Percentiles rank a stretch among this genome's conserved stretches.
These are phyloP conservation scores for Batrachochytrium dendrobatidis DNA, from an alignment of 371 early-diverging fungal genomes.

Conservation along the genomic window DNA sequence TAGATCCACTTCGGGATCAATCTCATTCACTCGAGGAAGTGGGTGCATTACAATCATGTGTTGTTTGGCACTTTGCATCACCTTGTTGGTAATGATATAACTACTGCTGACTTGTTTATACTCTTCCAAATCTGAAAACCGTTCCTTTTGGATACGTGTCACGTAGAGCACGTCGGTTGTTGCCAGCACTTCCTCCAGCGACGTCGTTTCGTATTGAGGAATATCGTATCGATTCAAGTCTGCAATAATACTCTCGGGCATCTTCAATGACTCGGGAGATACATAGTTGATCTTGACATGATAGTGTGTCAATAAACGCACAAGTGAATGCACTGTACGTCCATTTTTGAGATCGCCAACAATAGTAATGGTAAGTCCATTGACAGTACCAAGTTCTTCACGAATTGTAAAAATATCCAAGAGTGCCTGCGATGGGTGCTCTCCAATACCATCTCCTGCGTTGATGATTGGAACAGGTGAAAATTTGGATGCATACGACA, in stretches of 20 bases:
- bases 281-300: conserved; percentile 93
- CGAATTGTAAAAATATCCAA: conserved; percentile 91
- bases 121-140: conserved; percentile 70
- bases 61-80: conserved; percentile 77
- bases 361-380: conserved; percentile 88
- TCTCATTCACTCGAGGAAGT: conserved; percentile 89
- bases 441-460: conserved; percentile 95
- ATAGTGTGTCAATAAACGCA: conserved; percentile 76
- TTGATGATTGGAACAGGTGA: conserved; percentile 86
- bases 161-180: conserved; percentile 94
- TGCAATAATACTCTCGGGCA: conserved; percentile 81
- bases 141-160: conserved; percentile 94
- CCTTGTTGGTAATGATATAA: conserved; percentile 79
- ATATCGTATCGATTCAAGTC: conserved; percentile 63
- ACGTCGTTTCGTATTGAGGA: conserved; percentile 56
- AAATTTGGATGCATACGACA: conserved; percentile 75
- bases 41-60: conserved; percentile 98
- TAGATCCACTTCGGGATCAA: conserved; percentile 93
- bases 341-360: conserved; percentile 97
- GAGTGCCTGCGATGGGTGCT: conserved; percentile 97
- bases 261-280: conserved; percentile 67
- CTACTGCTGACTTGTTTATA: conserved; percentile 71
- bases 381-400: conserved; percentile 82
- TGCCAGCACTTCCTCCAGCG: conserved; percentile 73
- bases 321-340: conserved; percentile 93